These are phyloP conservation scores for Letharia columbiana DNA, from an alignment of 495 filamentous ascomycete species.

Conservation along the genomic window DNA sequence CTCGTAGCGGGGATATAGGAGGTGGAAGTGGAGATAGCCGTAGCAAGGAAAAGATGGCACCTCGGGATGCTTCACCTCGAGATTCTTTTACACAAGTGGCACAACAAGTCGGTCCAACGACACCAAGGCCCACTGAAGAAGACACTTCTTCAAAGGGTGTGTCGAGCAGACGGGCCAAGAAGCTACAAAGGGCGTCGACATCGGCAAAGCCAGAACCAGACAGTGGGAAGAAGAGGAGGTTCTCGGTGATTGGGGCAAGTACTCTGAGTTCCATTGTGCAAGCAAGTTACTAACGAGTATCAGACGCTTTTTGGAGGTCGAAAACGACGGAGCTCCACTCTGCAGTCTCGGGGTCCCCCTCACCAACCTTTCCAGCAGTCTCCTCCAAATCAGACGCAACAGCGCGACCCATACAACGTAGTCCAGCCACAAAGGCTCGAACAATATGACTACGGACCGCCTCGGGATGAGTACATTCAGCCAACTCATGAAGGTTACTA, in stretches of 20 bases:
- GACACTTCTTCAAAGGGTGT: conserved; percentile 19
- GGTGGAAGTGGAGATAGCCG: conserved; percentile 14
- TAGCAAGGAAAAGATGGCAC: conserved; percentile 11
- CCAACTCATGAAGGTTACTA: conserved; percentile 31
- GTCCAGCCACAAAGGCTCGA: conserved; percentile 2
- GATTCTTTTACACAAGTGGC: not conserved
- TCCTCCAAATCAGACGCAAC: conserved; percentile 9
- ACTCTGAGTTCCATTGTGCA: not conserved
- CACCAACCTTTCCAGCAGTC: conserved; percentile 5
- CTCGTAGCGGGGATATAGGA: conserved; percentile 17
- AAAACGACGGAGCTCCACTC: conserved; percentile 19
- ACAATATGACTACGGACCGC: conserved; percentile 8
- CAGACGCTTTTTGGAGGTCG: conserved; percentile 24
- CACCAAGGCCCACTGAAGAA: conserved; percentile 23
- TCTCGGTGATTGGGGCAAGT: conserved; percentile 35
- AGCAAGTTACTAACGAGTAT: conserved; percentile 15
- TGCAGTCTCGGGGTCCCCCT: not conserved
- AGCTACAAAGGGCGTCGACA: conserved; percentile 25
- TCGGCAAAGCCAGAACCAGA: conserved; percentile 27
- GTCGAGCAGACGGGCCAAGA: conserved; percentile 20
- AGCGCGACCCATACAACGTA: not conserved
- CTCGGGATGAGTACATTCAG: conserved; percentile 11
- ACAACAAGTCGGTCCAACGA: not conserved
- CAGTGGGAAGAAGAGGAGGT: conserved; percentile 39
- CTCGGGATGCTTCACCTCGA: conserved; percentile 6